These are phyloP conservation scores for Beauveria bassiana DNA, from an alignment of 2,329 filamentous ascomycete species.

Conservation along the genomic window DNA sequence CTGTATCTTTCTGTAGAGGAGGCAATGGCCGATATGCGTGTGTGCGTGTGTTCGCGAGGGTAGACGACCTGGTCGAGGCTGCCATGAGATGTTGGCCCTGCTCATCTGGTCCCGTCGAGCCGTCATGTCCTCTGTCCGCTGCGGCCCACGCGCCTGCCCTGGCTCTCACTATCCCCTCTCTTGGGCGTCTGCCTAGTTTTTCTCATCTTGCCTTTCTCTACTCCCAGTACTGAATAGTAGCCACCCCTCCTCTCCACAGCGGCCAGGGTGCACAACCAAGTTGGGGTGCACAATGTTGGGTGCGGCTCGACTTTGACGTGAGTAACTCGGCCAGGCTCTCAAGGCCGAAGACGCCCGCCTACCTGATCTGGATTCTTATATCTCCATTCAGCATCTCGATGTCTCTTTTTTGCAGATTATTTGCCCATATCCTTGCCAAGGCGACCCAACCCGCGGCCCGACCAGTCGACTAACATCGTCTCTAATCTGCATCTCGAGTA, in stretches of 20 bases:
- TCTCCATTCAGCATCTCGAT: background rate
- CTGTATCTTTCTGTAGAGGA: background rate
- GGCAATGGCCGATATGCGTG: slow-evolving; percentile 8
- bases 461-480: slow-evolving; percentile 2
- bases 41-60: slow-evolving; percentile 1
- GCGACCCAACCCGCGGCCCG: slow-evolving; percentile 3
- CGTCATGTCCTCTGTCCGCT: background rate
- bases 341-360: background rate
- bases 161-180: background rate
- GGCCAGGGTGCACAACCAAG: background rate
- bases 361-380: slow-evolving; percentile 8
- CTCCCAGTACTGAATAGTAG: background rate
- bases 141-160: background rate
- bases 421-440: background rate
- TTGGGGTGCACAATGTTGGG: background rate
- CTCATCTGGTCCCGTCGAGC: slow-evolving; percentile 11
- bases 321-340: background rate
- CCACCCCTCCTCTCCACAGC: background rate
- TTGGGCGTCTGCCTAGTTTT: background rate
- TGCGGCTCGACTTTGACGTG: background rate
- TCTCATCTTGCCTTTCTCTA: background rate
- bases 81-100: background rate
- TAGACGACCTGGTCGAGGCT: background rate
- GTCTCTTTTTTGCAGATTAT: background rate
- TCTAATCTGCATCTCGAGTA: background rate